These are phyloP conservation scores for Plectranthus barbatus DNA, from an alignment of 257 asterid species.

Conservation along the genomic window DNA sequence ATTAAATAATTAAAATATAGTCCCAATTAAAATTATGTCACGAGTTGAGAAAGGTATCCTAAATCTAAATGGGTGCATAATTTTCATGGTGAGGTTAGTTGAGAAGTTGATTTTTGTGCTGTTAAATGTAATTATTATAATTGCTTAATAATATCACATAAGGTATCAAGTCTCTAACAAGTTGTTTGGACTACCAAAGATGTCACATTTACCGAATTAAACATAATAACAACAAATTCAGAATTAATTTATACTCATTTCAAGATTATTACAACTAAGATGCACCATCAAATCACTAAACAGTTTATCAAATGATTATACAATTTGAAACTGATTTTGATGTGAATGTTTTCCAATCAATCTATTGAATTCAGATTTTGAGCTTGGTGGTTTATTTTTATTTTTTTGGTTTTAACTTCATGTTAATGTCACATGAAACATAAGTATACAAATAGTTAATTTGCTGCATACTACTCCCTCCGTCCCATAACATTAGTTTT, in stretches of 20 bases:
- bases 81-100: slow-evolving; percentile 14
- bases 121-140: slow-evolving; percentile 18
- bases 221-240: slow-evolving; percentile 13
- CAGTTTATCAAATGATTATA: background rate
- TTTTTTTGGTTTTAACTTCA: too few species aligned
- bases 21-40: slow-evolving; percentile 6
- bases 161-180: slow-evolving; percentile 10
- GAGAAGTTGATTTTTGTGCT: slow-evolving; percentile 19
- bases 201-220: slow-evolving; percentile 20
- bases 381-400: too few species aligned
- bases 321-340: too few species aligned
- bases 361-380: too few species aligned
- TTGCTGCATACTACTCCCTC: too few species aligned
- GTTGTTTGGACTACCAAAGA: slow-evolving; percentile 12
- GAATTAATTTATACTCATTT: background rate
- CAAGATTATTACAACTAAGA: slow-evolving; percentile 11
- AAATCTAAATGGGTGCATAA: slow-evolving; percentile 13
- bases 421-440: too few species aligned
- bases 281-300: background rate
- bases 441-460: too few species aligned
- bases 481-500: too few species aligned
- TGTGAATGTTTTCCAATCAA: too few species aligned
- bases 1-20: background rate
- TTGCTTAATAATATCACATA: slow-evolving; percentile 7
- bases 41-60: slow-evolving; percentile 11